phyloP scores from a whole-genome alignment of 371 early-diverging fungal species.

The Rhizopus stolonifer region DNA sequence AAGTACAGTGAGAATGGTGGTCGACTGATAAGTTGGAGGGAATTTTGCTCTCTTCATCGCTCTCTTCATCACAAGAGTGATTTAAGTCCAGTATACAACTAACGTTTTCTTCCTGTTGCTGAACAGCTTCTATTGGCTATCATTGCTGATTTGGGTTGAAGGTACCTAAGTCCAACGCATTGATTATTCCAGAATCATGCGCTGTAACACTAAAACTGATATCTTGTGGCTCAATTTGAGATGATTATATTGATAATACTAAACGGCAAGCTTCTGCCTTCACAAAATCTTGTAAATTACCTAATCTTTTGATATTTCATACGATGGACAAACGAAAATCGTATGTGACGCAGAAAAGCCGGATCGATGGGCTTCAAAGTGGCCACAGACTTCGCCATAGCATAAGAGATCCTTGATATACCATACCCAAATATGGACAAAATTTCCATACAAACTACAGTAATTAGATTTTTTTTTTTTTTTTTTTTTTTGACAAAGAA shows the following conservation, averaged over 20 bases:
- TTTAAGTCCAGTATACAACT: not conserved
- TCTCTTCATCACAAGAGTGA: not conserved
- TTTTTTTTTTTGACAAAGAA: too few relatives aligned
- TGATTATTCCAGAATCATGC: constrained; percentile 6
- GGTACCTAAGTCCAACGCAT: constrained; percentile 8
- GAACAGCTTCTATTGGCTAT: constrained; percentile 4
- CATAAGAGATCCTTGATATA: too few relatives aligned
- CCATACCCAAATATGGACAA: too few relatives aligned
- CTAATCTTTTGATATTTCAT: too few relatives aligned
- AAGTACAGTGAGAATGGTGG: not conserved
- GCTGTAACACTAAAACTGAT: not conserved
- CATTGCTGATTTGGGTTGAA: not conserved
- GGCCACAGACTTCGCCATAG: too few relatives aligned
- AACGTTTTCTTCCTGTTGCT: not conserved
- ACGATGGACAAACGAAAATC: too few relatives aligned
- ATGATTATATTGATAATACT: not conserved
- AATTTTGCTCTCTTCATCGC: constrained; percentile 8
- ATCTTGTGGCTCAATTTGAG: not conserved
- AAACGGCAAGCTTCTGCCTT: constrained; percentile 8
- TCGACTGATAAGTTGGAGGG: constrained; percentile 2
- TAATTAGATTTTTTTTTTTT: too few relatives aligned
- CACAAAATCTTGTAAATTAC: constrained; percentile 5
- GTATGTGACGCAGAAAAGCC: too few relatives aligned
- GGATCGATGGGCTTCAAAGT: too few relatives aligned
- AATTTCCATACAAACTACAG: too few relatives aligned